Evolutionary conservation across 495 filamentous ascomycete species (phyloP).

Genomic region (Aspergillus ellipticus): DNA sequence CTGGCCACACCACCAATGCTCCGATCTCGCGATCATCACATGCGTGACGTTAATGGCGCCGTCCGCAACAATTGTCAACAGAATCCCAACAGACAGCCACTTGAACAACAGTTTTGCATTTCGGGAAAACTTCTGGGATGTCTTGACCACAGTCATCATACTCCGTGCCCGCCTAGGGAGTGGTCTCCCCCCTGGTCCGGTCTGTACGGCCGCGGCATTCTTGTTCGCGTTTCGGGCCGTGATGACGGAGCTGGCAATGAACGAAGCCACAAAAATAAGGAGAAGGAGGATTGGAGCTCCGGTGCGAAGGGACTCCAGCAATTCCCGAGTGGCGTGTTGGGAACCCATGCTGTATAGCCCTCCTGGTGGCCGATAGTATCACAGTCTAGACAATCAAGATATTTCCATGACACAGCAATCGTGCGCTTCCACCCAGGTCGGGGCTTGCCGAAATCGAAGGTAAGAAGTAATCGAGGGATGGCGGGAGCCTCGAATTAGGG

Average conservation of each 20-base stretch:
- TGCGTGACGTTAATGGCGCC: conserved; percentile 71
- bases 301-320: conserved; percentile 53
- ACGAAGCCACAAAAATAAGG: conserved; percentile 62
- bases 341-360: conserved; percentile 30
- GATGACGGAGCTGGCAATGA: conserved; percentile 59
- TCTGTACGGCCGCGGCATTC: conserved; percentile 28
- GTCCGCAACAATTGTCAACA: conserved; percentile 72
- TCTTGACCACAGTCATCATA: conserved; percentile 29
- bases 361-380: conserved; percentile 21
- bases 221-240: conserved; percentile 43
- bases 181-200: conserved; percentile 78
- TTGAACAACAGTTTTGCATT: conserved; percentile 65
- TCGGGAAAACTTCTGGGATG: conserved; percentile 49
- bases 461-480: neutral
- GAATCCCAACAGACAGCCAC: conserved; percentile 62
- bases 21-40: conserved; percentile 59
- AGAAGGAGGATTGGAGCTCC: conserved; percentile 65
- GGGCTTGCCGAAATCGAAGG: neutral
- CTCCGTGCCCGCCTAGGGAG: conserved; percentile 57
- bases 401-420: conserved; percentile 42
- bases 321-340: conserved; percentile 36
- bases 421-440: conserved; percentile 7
- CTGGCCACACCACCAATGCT: conserved; percentile 90
- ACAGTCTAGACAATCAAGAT: conserved; percentile 24
- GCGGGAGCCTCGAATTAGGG: conserved; percentile 3